Evolutionary conservation across 2,329 filamentous ascomycete species (phyloP).

Genomic region (Talaromyces marneffei): DNA sequence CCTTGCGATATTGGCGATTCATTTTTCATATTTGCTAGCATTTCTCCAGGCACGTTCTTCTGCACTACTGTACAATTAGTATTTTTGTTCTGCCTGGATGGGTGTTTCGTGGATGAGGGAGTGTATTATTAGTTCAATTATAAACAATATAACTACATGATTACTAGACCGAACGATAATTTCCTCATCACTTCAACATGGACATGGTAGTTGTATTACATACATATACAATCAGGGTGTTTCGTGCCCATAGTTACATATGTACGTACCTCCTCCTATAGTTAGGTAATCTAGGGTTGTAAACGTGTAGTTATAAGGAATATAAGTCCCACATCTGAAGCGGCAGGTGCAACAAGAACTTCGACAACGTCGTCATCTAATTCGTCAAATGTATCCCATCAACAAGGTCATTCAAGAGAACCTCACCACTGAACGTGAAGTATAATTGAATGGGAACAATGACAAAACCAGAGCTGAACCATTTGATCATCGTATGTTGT

Average conservation of each 20-base stretch:
- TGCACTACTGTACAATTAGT: neutral
- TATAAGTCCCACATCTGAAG: neutral
- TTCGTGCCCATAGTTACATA: too few relatives aligned
- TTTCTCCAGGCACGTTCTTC: neutral
- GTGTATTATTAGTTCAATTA: neutral
- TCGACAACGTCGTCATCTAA: neutral
- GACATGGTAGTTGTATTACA: neutral
- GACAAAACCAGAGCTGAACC: constrained; percentile 23
- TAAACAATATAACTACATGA: neutral
- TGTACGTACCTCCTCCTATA: neutral
- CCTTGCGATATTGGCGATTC: neutral
- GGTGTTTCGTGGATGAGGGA: neutral
- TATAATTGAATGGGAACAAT: neutral
- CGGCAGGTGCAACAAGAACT: too few relatives aligned
- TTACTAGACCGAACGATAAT: neutral
- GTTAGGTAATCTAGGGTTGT: neutral
- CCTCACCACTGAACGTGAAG: neutral
- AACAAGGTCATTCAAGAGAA: neutral
- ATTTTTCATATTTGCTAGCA: neutral
- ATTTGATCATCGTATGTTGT: constrained; percentile 75
- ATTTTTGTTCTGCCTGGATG: neutral
- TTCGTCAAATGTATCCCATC: neutral
- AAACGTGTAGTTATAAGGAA: too few relatives aligned
- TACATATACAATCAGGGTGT: neutral
- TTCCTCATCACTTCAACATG: neutral